Evolutionary conservation across 2,329 filamentous ascomycete species (phyloP).

Genomic region (Fusarium avenaceum): DNA sequence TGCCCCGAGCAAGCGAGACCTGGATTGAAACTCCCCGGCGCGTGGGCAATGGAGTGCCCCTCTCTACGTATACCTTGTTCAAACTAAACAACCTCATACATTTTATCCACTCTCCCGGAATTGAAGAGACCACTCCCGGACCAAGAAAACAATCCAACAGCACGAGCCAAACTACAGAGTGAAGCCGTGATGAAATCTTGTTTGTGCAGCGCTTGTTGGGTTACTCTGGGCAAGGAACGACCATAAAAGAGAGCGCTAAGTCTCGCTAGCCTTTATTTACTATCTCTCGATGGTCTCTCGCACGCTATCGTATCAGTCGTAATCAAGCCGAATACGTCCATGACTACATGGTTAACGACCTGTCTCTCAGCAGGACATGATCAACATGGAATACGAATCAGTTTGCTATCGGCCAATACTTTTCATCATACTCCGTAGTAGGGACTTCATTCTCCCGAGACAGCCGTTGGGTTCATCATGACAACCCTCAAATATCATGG

Average conservation of each 20-base stretch:
- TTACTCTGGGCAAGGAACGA: background rate
- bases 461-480: slow-evolving; percentile 35
- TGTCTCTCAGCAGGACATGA: background rate
- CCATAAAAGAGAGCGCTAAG: background rate
- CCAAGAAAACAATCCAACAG: background rate
- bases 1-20: slow-evolving; percentile 22
- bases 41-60: slow-evolving; percentile 5
- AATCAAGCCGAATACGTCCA: background rate
- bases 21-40: slow-evolving; percentile 32
- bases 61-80: background rate
- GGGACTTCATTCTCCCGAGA: slow-evolving; percentile 23
- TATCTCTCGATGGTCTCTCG: background rate
- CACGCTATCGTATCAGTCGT: background rate
- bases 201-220: background rate
- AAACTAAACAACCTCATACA: slow-evolving; percentile 10
- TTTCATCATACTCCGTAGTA: slow-evolving; percentile 10
- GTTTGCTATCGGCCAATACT: background rate
- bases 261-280: background rate
- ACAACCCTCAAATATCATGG: slow-evolving; percentile 18
- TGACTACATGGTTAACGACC: slow-evolving; percentile 10
- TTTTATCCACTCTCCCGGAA: slow-evolving; percentile 18
- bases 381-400: slow-evolving; percentile 12
- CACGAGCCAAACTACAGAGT: background rate
- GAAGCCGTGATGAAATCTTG: background rate
- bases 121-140: slow-evolving; percentile 9